These are phyloP conservation scores for Dryas octopetala DNA, from an alignment of 306 rosid genomes.

Conservation along the genomic window DNA sequence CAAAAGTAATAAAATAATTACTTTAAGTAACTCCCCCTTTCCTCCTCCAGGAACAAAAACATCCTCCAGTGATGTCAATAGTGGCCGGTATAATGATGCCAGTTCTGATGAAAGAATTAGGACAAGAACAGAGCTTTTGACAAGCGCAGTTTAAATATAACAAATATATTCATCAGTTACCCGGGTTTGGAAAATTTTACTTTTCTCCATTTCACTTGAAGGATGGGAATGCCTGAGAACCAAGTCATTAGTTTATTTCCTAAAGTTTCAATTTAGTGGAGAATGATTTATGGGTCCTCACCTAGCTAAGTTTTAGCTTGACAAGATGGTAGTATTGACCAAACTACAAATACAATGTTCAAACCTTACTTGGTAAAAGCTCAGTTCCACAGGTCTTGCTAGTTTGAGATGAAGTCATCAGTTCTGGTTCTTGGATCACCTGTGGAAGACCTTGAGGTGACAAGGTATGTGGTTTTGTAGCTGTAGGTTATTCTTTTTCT, in stretches of 20 bases:
- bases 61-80: slow-evolving; percentile 44
- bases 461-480: slow-evolving; percentile 33
- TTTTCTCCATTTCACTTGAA: background rate
- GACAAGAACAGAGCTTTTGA: slow-evolving; percentile 65
- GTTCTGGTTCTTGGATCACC: slow-evolving; percentile 12
- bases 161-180: background rate
- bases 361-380: slow-evolving; percentile 14
- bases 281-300: slow-evolving; percentile 22
- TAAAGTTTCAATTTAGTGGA: slow-evolving; percentile 26
- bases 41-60: slow-evolving; percentile 41
- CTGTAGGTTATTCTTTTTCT: slow-evolving; percentile 29
- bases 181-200: slow-evolving; percentile 17
- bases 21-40: slow-evolving; percentile 53
- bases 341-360: slow-evolving; percentile 25
- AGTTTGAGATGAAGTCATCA: background rate
- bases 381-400: slow-evolving; percentile 12
- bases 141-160: slow-evolving; percentile 52
- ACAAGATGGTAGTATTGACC: slow-evolving; percentile 16
- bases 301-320: slow-evolving; percentile 31
- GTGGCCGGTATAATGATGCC: slow-evolving; percentile 42
- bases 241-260: background rate
- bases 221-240: background rate
- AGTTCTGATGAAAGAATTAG: slow-evolving; percentile 51
- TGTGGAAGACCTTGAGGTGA: slow-evolving; percentile 4
- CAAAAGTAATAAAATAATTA: slow-evolving; percentile 42